These are phyloP conservation scores for Suillus variegatus DNA, from an alignment of 768 basidiomycete species.

Conservation along the genomic window DNA sequence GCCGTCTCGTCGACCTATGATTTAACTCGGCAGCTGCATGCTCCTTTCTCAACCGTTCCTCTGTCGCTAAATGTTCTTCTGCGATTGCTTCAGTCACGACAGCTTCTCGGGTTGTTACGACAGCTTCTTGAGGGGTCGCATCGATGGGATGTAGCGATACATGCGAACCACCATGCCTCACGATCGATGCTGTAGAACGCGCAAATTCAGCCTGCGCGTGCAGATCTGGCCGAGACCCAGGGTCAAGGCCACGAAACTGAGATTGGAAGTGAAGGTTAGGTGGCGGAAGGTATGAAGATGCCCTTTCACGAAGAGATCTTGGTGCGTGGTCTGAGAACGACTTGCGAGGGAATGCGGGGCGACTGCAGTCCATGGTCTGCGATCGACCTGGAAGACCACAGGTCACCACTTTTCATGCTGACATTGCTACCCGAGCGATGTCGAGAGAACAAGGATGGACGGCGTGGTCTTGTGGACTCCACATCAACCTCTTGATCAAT, in stretches of 20 bases:
- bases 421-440: slow-evolving; percentile 36
- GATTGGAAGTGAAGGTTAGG: slow-evolving; percentile 1
- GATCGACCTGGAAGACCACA: slow-evolving; percentile 9
- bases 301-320: slow-evolving; percentile 8
- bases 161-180: slow-evolving; percentile 10
- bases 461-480: slow-evolving; percentile 43
- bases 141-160: slow-evolving; percentile 34
- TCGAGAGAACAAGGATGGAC: slow-evolving; percentile 39
- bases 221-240: slow-evolving; percentile 41
- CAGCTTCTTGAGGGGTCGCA: slow-evolving; percentile 49
- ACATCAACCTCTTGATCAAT: slow-evolving; percentile 48
- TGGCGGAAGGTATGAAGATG: slow-evolving; percentile 12
- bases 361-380: slow-evolving; percentile 4
- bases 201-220: slow-evolving; percentile 47
- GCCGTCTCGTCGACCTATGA: slow-evolving; percentile 39
- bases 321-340: not conserved
- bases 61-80: slow-evolving; percentile 63
- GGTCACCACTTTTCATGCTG: slow-evolving; percentile 5
- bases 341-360: slow-evolving; percentile 1
- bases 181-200: slow-evolving; percentile 20
- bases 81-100: slow-evolving; percentile 69
- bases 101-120: slow-evolving; percentile 53
- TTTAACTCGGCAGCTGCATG: slow-evolving; percentile 49
- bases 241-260: slow-evolving; percentile 30
- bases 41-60: slow-evolving; percentile 56